phyloP scores from a whole-genome alignment of 2,329 filamentous ascomycete genomes.

The Akanthomyces lecanii region DNA sequence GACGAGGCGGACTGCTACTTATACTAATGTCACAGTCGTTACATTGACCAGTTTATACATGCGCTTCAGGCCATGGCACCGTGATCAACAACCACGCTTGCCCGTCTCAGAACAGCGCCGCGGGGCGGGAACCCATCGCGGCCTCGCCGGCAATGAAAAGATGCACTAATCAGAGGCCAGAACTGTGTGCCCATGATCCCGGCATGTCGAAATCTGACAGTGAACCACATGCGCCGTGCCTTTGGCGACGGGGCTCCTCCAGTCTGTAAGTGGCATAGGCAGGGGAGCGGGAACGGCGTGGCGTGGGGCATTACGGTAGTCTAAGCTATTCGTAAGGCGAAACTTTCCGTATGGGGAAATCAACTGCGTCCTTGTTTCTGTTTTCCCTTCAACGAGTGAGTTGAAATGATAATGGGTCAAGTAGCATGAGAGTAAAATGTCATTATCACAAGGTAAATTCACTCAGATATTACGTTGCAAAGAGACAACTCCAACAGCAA shows the following conservation, averaged over 20 bases:
- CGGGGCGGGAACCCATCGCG: not conserved
- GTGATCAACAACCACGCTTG: not conserved
- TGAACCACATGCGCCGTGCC: not conserved
- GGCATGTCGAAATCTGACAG: not conserved
- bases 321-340: not conserved
- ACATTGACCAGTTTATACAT: not conserved
- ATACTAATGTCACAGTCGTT: not conserved
- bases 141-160: conserved; percentile 4
- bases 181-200: not conserved
- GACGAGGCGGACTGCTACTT: not conserved
- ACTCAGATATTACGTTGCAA: not conserved
- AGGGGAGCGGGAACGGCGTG: not conserved
- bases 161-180: conserved; percentile 10
- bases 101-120: not conserved
- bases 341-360: not conserved
- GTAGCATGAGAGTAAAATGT: not conserved
- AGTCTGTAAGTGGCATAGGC: not conserved
- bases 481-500: too few relatives aligned
- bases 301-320: not conserved
- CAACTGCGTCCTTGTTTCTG: not conserved
- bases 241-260: not conserved
- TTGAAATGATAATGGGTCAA: not conserved
- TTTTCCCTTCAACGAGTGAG: not conserved
- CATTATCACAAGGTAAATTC: not conserved
- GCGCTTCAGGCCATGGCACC: not conserved